These are phyloP conservation scores for Carnegiea gigantea DNA, from an alignment of 179 eudicot genomes.

Conservation along the genomic window DNA sequence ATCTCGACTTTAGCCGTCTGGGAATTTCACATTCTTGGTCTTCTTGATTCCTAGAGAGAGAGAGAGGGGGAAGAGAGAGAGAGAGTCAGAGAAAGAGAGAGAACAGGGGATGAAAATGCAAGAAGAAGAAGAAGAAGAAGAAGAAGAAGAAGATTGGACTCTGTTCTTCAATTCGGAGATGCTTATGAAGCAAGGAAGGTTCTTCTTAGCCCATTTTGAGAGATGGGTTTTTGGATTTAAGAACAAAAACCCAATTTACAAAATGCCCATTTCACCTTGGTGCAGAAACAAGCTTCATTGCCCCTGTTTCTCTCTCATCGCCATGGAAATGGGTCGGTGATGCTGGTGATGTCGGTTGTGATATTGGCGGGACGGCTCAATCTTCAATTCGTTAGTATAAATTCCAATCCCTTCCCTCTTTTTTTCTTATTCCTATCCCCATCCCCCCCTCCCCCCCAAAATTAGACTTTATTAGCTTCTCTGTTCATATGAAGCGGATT, in stretches of 20 bases:
- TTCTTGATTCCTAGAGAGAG: constrained; percentile 4
- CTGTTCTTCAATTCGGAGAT: constrained; percentile 11
- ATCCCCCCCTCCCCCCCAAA: neutral
- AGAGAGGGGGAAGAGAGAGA: neutral
- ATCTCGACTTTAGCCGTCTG: constrained; percentile 9
- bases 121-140: neutral
- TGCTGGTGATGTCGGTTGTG: constrained; percentile 33
- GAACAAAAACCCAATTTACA: constrained; percentile 20
- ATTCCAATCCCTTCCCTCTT: constrained; percentile 1
- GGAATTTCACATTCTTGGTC: neutral
- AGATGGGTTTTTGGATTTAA: constrained; percentile 28
- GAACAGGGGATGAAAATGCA: constrained; percentile 6
- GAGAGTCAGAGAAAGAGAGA: neutral
- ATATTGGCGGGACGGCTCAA: constrained; percentile 68
- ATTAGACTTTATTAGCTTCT: neutral
- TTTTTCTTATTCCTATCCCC: neutral
- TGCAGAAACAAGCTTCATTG: constrained; percentile 6
- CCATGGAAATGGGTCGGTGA: constrained; percentile 24
- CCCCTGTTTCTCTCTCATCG: constrained; percentile 20
- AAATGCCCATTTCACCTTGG: constrained; percentile 11
- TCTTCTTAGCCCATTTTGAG: neutral
- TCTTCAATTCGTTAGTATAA: constrained; percentile 32
- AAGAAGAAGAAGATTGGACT: constrained; percentile 2
- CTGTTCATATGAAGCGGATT: constrained; percentile 28
- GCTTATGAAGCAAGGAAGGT: constrained; percentile 16